Base-by-base conservation (phyloP, 805 yeast species). In the Sugiyamaella chiloensis region DNA sequence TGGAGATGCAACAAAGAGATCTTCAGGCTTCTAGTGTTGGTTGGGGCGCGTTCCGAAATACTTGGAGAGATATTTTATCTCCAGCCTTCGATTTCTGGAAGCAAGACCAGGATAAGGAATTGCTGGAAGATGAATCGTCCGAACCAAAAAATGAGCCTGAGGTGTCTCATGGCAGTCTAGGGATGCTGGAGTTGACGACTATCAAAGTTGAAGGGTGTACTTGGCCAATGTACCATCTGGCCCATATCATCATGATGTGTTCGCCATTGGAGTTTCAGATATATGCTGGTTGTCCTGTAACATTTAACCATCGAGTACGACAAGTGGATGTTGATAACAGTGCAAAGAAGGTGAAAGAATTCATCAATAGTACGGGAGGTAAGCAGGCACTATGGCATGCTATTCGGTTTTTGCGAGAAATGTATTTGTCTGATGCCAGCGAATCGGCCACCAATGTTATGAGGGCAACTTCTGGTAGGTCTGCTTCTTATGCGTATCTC, bases 201-300 rank as follows among this genome's bases (percentile, higher is more conserved):
- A 32, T 39, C 31, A 32, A 46, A 7, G 34, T 47, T 17, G 50
- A 46, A 1, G 71, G 81, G 41, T 83, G 87, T 62, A 79, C 79
- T 52, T 74, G 79, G 50, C 82, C 87, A 0, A 77, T 81, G 45
- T 84, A 80, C 63, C 90, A 87, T 60, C 71, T 85, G 68, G 80
- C 87, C 0, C 90, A 85, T 59, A 78, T 85, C 12, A 76, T 81
- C 39, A 75, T 87, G 60, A 78, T 86, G 44, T 75, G 84, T 24
- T 81, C 85, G 47, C 87, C 85, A 53, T 82, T 85, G 63, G 95
- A 87, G 63, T 79, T 85, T 48, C 85, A 85, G 46, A 81, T 85
- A 4, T 83, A 72, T 62, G 83, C 90, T 2, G 96, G 96, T 0
- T 85, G 88, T 5, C 93, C 93, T 1, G 79, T 84, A 67, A 76